A percentile compares a stretch with the other conserved stretches of the same genome.
These are phyloP conservation scores for Megacollybia marginata DNA, from an alignment of 768 basidiomycete species.

Conservation along the genomic window DNA sequence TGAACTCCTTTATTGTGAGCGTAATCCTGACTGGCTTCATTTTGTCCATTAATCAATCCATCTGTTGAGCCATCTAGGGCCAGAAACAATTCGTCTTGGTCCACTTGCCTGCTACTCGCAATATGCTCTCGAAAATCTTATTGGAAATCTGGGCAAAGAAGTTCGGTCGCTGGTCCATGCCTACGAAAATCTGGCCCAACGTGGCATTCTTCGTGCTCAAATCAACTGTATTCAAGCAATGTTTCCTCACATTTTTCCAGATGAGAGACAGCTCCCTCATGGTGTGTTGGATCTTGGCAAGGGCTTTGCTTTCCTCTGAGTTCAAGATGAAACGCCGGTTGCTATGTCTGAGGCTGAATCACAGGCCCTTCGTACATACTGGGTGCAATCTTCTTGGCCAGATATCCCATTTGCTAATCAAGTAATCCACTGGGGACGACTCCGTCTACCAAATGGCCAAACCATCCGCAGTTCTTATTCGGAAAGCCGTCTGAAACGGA, in stretches of 20 bases:
- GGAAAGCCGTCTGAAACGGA: no score
- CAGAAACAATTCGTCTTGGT: constrained; percentile 5
- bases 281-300: no score
- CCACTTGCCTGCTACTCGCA: constrained; percentile 1
- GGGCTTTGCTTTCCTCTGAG: no score
- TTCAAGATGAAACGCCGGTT: no score
- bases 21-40: constrained; percentile 5
- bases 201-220: constrained; percentile 4
- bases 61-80: neutral
- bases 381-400: no score
- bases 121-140: constrained; percentile 8
- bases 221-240: constrained; percentile 8
- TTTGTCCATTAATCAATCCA: constrained; percentile 6
- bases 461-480: no score
- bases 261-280: no score
- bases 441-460: no score
- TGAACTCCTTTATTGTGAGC: constrained; percentile 6
- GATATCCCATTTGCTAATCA: no score
- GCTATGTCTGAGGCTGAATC: no score
- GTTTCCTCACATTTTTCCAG: constrained; percentile 3
- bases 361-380: no score
- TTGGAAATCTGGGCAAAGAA: constrained; percentile 5
- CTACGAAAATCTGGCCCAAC: constrained; percentile 7
- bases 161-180: constrained; percentile 5
- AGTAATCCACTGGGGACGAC: no score